Conservation (phyloP, 1,139 yeast species). For the Entelexis sorbosivorans region DNA sequence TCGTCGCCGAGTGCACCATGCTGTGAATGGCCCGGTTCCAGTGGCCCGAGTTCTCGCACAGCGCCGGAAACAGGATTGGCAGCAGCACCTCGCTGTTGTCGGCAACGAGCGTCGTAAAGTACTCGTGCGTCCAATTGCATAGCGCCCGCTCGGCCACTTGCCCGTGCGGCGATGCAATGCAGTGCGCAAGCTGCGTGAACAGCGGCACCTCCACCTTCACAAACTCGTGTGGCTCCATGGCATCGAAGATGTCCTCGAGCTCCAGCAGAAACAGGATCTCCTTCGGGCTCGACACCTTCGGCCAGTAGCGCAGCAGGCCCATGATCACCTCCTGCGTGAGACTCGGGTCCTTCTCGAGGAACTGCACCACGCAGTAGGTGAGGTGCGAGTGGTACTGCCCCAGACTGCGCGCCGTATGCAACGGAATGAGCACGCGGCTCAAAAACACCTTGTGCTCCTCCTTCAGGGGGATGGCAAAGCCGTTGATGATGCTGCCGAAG, state of each 20-base stretch:
- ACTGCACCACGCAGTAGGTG: constrained; percentile 94
- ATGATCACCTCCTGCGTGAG: constrained; percentile 89
- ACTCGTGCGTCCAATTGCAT: constrained; percentile 91
- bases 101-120: constrained; percentile 76
- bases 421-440: constrained; percentile 77
- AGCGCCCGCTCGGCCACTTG: constrained; percentile 94
- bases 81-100: constrained; percentile 83
- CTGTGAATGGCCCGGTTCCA: constrained; percentile 94
- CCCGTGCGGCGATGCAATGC: constrained; percentile 91
- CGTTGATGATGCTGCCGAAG: constrained; percentile 90
- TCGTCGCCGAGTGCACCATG: constrained; percentile 80
- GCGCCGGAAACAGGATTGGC: constrained; percentile 83
- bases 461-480: constrained; percentile 92
- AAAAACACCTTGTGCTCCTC: constrained; percentile 92
- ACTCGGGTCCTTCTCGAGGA: constrained; percentile 82
- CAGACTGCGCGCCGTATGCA: constrained; percentile 82
- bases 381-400: constrained; percentile 91
- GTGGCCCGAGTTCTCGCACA: constrained; percentile 59
- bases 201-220: constrained; percentile 85
- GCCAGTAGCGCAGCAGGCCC: constrained; percentile 94
- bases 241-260: constrained; percentile 92
- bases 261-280: constrained; percentile 94
- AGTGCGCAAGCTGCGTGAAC: constrained; percentile 86
- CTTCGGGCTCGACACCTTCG: constrained; percentile 87
- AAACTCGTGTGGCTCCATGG: constrained; percentile 88